Base-by-base conservation (phyloP, 768 basidiomycete species). In the Trametes coccinea region DNA sequence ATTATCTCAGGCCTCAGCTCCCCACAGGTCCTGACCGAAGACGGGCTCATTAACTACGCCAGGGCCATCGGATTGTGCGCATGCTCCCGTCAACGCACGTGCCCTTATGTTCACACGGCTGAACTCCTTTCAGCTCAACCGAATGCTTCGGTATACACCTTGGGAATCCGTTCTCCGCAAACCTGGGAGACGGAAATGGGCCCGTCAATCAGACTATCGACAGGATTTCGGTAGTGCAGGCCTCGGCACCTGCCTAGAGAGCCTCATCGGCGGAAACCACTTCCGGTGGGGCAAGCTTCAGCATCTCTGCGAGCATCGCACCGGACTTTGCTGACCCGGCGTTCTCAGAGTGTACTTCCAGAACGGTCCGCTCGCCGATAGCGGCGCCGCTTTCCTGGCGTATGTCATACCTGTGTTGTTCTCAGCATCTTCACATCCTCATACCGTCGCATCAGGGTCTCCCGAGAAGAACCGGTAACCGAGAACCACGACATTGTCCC, bases 1-100 rank as follows among this genome's bases (percentile, higher is more conserved):
- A 88, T 90, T 63, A 80, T 90, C 56, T 90, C 88, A 2, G 86
- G 82, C 0, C 66, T 79, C 44, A 89, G 87, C 67, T 86, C 85
- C 7, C 73, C 82, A 0, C 74, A 22, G 0, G 83, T 89, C 14
- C 78, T 88, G 53, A 85, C 82, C 0, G 78, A 84, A 56, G 64
- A 72, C 30, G 87, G 87, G 0, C 69, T 88, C 51, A 45, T 84
- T 47, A 87, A 86, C 65, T 89, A 78, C 67, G 87, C 85, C 0
- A 77, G 72, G 37, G 81, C 86, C 4, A 81, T 88, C 55, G 86
- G 85, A 14, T 88, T 87, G 87, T 88, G 65, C 63, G 81, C 73
- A 5, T 11, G 22, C 11, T 41, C 3, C n/a, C 16, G 10, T 40
- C 3, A 41, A 11, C 34, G n/a, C 10, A 6, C 7, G 13, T 39